Base-by-base conservation (phyloP, 306 rosid species). In the apple (Malus domestica) region DNA sequence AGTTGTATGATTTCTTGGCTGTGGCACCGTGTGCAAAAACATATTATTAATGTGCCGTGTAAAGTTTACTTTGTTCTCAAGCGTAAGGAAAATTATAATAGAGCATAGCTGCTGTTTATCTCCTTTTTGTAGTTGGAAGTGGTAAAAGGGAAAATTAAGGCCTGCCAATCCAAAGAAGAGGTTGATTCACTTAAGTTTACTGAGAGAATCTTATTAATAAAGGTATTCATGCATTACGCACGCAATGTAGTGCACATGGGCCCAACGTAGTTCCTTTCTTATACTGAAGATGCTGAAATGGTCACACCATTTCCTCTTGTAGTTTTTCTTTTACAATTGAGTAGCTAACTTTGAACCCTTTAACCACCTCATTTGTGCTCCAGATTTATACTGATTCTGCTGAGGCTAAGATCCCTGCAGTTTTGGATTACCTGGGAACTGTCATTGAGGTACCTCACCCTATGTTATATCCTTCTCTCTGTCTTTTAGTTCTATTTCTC, bases 371-470 rank as follows among this genome's bases (percentile, higher is more conserved):
- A 80, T 74, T 74, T 82, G 44, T 75, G 67, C 76, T 85, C 67
- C 89, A 94, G 98, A 87, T 95, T 75, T 95, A 89, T 83, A 92
- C 87, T 6, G 96, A 90, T 68, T 92, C 98, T 77, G 98, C 98
- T 20, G 96, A 85, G 87, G 98, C 96, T 76, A 95, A 95, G 88
- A 92, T 92, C 81, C 98, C 96, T 6, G 89, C 97, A 52, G 97
- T 92, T 84, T 81, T 92, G 83, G 96, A 92, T 79, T 95, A 95
- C 86, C 77, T 95, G 76, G 96, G 87, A 79, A 95, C 98, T 78
- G 91, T 90, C 57, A 83, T 92, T 63, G 98, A 92, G 98, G 98
- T 94, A 90, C 54, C 71, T 67, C 49, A 46, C 55, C 70, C 23
- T 64, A 68, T 23, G 72, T 80, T 68, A 68, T 49, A 74, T 33